phyloP scores from a whole-genome alignment of 225 moss, liverwort and hornwort species.

The Bryoerythrophyllum caledonicum region DNA sequence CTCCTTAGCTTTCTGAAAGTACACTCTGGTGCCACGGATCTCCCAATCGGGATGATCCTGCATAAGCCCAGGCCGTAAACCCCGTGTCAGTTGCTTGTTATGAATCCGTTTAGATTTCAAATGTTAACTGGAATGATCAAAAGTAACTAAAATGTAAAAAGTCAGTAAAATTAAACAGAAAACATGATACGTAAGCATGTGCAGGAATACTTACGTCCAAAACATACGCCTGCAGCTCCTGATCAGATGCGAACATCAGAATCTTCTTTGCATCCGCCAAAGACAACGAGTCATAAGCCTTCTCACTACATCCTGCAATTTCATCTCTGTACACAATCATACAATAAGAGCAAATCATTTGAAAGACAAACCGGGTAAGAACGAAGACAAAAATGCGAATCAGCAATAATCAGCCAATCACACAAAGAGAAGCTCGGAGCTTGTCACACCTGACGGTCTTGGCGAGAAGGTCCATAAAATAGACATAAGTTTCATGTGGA shows the following conservation, averaged over 20 bases:
- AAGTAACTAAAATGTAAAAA: background rate
- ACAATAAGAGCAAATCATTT: constrained; percentile 16
- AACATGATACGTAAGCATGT: background rate
- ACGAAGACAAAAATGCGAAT: background rate
- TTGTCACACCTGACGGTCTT: constrained; percentile 68
- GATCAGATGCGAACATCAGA: constrained; percentile 68
- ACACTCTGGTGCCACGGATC: constrained; percentile 62
- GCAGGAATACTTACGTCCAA: constrained; percentile 42
- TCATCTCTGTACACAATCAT: constrained; percentile 54
- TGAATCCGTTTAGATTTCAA: constrained; percentile 9
- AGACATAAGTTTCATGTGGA: constrained; percentile 72
- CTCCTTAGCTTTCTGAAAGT: constrained; percentile 68
- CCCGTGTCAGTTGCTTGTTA: constrained; percentile 5
- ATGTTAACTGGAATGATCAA: background rate
- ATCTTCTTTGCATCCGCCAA: constrained; percentile 76
- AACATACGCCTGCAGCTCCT: constrained; percentile 67
- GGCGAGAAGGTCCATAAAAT: constrained; percentile 84
- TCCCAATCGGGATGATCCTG: constrained; percentile 87
- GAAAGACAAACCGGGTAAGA: background rate
- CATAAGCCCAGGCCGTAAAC: constrained; percentile 14
- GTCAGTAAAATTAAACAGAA: background rate
- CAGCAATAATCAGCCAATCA: constrained; percentile 13
- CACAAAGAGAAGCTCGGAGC: background rate
- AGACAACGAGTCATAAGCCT: constrained; percentile 74
- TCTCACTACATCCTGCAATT: constrained; percentile 78